A percentile compares a stretch with the other conserved stretches of the same genome.
Conservation (phyloP, 208 protist species). For the Phytomonas sp. region DNA sequence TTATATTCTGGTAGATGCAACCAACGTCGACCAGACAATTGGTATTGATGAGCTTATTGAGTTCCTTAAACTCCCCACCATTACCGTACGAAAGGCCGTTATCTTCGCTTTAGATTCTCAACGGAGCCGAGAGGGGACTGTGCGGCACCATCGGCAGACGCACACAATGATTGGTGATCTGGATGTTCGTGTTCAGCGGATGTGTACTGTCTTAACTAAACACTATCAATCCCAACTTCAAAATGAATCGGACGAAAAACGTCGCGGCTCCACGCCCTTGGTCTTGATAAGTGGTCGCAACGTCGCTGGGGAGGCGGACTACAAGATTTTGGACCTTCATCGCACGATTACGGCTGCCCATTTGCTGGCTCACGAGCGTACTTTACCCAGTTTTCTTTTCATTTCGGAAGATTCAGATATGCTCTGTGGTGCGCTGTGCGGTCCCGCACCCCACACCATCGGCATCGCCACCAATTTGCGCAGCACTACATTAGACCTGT, state of each 20-base stretch:
- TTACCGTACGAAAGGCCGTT: constrained; percentile 35
- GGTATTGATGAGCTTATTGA: constrained; percentile 40
- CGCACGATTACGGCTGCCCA: constrained; percentile 32
- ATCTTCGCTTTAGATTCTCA: constrained; percentile 78
- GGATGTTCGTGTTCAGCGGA: constrained; percentile 50
- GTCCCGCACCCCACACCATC: constrained; percentile 52
- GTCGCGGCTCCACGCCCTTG: constrained; percentile 14
- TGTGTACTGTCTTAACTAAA: constrained; percentile 32
- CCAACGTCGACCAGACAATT: constrained; percentile 68
- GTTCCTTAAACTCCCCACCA: constrained; percentile 28
- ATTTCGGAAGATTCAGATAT: constrained; percentile 86
- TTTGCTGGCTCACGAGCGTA: constrained; percentile 4
- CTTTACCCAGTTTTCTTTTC: constrained; percentile 61
- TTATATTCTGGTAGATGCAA: constrained; percentile 81
- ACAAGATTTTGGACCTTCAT: constrained; percentile 82
- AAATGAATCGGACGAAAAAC: background rate
- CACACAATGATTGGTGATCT: constrained; percentile 56
- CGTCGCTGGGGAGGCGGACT: constrained; percentile 82
- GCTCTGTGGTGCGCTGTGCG: constrained; percentile 71
- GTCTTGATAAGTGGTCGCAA: constrained; percentile 65
- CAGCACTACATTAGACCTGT: constrained; percentile 68
- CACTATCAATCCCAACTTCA: constrained; percentile 17
- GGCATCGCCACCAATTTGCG: constrained; percentile 73
- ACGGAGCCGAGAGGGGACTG: constrained; percentile 50
- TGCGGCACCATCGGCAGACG: constrained; percentile 45